Conservation (phyloP, 352 stramenopile species). For the Saprolegnia parasitica region DNA sequence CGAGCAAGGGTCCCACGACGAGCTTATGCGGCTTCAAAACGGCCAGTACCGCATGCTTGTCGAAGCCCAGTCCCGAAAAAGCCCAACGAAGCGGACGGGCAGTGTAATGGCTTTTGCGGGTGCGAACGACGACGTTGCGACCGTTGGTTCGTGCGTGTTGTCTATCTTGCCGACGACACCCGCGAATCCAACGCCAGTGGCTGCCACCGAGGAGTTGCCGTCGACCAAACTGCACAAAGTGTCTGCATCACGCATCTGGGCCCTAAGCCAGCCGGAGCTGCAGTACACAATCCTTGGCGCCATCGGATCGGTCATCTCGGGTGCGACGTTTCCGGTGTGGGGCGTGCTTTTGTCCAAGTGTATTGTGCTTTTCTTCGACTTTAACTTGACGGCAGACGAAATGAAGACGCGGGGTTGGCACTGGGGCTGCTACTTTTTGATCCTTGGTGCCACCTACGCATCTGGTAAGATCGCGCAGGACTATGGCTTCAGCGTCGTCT, state of each 20-base stretch:
- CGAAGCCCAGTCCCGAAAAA: constrained; percentile 35
- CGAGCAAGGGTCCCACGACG: constrained; percentile 89
- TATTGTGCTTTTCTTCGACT: constrained; percentile 48
- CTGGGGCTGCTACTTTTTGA: constrained; percentile 41
- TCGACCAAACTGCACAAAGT: constrained; percentile 18
- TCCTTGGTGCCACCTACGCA: constrained; percentile 39
- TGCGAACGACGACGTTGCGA: no score
- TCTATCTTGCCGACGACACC: background rate
- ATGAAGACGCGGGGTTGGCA: constrained; percentile 40
- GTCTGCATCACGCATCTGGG: constrained; percentile 40
- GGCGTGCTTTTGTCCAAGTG: constrained; percentile 52
- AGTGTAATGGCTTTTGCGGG: background rate
- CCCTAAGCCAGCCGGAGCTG: constrained; percentile 41
- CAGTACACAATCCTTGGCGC: constrained; percentile 44
- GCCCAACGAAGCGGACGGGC: background rate
- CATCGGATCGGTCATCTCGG: constrained; percentile 40
- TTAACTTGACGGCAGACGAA: constrained; percentile 36
- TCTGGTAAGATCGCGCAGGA: constrained; percentile 43
- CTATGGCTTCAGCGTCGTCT: constrained; percentile 51
- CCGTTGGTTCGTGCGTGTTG: background rate
- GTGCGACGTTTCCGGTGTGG: constrained; percentile 44
- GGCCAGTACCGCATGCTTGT: constrained; percentile 48
- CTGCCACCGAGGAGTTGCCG: background rate
- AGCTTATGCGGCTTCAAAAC: constrained; percentile 68
- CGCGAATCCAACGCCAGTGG: background rate